Conservation (phyloP, 805 yeast genomes). For the Metschnikowia aberdeeniae region DNA sequence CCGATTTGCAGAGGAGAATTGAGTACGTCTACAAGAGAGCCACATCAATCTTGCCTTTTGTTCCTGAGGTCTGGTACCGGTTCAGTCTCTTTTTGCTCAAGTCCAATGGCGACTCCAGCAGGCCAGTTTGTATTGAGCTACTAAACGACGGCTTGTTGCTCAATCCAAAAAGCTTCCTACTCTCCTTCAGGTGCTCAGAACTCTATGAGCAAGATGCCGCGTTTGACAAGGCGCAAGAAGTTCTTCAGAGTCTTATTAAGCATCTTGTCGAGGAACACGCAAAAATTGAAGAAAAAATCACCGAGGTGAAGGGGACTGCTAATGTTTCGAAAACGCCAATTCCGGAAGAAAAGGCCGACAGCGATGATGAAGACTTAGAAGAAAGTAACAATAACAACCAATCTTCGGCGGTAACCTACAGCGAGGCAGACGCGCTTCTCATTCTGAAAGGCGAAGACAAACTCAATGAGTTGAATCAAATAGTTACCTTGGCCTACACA, state of each 20-base stretch:
- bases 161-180: conserved; percentile 66
- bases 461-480: conserved; percentile 24
- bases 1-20: conserved; percentile 48
- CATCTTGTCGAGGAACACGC: conserved; percentile 38
- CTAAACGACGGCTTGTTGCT: conserved; percentile 53
- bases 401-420: conserved; percentile 11
- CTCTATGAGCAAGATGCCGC: conserved; percentile 57
- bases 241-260: conserved; percentile 50
- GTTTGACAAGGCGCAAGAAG: conserved; percentile 44
- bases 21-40: conserved; percentile 72
- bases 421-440: conserved; percentile 21
- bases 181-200: conserved; percentile 67
- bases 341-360: conserved; percentile 6
- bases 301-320: conserved; percentile 16
- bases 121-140: conserved; percentile 41
- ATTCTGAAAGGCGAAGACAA: conserved; percentile 20
- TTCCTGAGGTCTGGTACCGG: conserved; percentile 76
- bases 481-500: conserved; percentile 64
- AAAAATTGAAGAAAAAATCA: conserved; percentile 20
- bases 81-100: conserved; percentile 38
- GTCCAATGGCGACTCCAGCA: conserved; percentile 36
- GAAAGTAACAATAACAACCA: conserved; percentile 2
- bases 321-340: conserved; percentile 6
- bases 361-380: conserved; percentile 20
- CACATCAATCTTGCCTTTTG: conserved; percentile 54